Evolutionary conservation across 2,329 filamentous ascomycete species (phyloP), one percentile per base, ranked within the genome.

Genomic region (Lachnellula cervina): DNA sequence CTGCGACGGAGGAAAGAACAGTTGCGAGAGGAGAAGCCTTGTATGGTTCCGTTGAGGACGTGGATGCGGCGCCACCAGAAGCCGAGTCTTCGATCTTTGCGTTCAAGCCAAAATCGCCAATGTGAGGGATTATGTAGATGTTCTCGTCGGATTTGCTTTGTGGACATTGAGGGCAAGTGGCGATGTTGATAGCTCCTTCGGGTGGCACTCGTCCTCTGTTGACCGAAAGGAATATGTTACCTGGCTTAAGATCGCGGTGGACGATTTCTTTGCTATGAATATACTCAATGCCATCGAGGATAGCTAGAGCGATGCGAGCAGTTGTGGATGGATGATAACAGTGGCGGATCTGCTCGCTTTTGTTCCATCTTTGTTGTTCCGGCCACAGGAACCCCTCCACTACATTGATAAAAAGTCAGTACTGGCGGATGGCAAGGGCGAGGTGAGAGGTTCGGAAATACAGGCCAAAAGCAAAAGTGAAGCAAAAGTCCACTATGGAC

Each of bases 51-150:
- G 46, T 32, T 25, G 46, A 13, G 37, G 14, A 38, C 47, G 47
- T 19, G n/a, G 14, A 52, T 17, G 44, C 42, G 16, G 38, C 40
- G 32, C 38, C 16, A 11, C 34, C 8, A 17, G 45, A 4, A 42
- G 57, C 49, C 16, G 52, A 13, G 71, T 71, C 58, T 17, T 55
- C 70, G 64, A 48, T 71, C 58, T 59, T 78, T 9, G 81, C 80
- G 4, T 84, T 83, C 4, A 87, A 76, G 2, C 85, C 85, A 63
- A 88, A 88, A 64, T 88, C 85, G 2, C 84, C 85, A 52, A 88
- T 87, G 4, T 82, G 77, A 11, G 85, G 81, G 40, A 77, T 79
- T 34, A 82, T 71, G 56, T 78, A 79, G 14, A 75, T 63, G 64
- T 62, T 2, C 64, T 63, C 37, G 32, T 59, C 40, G 54, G 65